Evolutionary conservation across 257 asterid species (phyloP), one percentile per base, ranked within the genome.

Genomic region (Capsicum rhomboideum): DNA sequence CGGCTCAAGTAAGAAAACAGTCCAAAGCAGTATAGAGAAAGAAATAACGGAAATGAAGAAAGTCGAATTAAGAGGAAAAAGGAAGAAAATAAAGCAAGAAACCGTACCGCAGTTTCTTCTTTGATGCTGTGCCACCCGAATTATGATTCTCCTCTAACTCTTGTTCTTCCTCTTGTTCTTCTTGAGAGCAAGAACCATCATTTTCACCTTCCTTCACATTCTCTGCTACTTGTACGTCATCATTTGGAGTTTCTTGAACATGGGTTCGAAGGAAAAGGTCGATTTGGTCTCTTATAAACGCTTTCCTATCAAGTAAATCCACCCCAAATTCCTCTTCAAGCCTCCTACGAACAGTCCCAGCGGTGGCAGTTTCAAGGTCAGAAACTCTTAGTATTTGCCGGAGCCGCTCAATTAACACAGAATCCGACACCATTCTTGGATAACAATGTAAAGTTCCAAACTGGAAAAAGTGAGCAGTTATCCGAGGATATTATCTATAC

Each of bases 241-340:
- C 79, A 84, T 82, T 78, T 55, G 80, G 54, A 34, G 84, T 52
- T 23, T 37, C 68, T 17, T 58, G 77, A 8, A 74, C 80, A 18
- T 77, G 85, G 71, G 37, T 56, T 28, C 56, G 29, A 18, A 90
- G 85, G 83, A 86, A 87, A 50, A 79, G 0, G 21, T 89, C 89
- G 68, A 90, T 90, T 82, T 90, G 91, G 10, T 90, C 88, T 1
- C 86, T 86, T 29, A 90, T 89, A 66, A 90, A 87, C 12, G 40
- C 77, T 59, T 82, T 89, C 13, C 85, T 79, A 29, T 83, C 90
- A 54, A 54, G 78, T 86, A 90, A 87, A 86, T 83, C 78, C 6
- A 89, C 83, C 58, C 90, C 87, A 37, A 87, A 86, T 83, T 89
- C 91, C 79, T 79, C 89, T 85, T 89, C 93, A 29, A 90, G 88